Evolutionary conservation across 208 protist genomes (phyloP), one percentile per base, ranked within the genome.

Genomic region (Trypanosoma cruzi): DNA sequence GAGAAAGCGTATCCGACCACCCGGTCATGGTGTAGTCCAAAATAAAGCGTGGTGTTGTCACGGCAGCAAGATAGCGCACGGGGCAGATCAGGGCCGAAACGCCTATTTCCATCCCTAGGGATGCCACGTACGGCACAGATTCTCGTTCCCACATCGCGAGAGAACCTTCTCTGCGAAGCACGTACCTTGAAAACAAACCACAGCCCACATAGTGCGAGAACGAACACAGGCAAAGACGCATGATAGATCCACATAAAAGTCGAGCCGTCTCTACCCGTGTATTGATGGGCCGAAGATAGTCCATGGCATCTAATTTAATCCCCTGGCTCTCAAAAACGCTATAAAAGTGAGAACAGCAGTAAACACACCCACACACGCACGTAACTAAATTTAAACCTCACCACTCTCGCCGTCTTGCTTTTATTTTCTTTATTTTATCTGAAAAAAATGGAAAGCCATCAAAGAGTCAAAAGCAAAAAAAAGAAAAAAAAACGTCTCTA

Each of bases 11-110:
- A 14, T 96, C 90, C 0, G 86, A 93, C 79, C 75, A 90, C 24
- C 70, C 57, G 0, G 86, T 93, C 36, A 92, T 70, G 59, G 86
- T 81, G 74, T 88, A 94, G 59, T 96, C 90, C 10, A 94, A 64
- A 59, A 96, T 69, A 67, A 93, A 93, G 3, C 90, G 85, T 11
- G 90, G 86, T 16, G 88, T 87, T 4, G 80, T 89, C 36, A 87
- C 82, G 24, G 84, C 90, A 32, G 86, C 86, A 24, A 96, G 73
- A 66, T 90, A 96, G 48, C 80, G 80, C 16, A 79, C 73, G 0
- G 90, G 90, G 46, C 73, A 76, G 31, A 88, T 75, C 20, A 93
- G 53, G 54, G 88, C 40, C 8, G 90, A 94, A 14, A 89, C 66
- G 20, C 77, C 84, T 34, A 90, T 78, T 55, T 96, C 88, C 16